Base-by-base conservation (phyloP, 768 basidiomycete genomes). In the Pleurotus tuber-regium region DNA sequence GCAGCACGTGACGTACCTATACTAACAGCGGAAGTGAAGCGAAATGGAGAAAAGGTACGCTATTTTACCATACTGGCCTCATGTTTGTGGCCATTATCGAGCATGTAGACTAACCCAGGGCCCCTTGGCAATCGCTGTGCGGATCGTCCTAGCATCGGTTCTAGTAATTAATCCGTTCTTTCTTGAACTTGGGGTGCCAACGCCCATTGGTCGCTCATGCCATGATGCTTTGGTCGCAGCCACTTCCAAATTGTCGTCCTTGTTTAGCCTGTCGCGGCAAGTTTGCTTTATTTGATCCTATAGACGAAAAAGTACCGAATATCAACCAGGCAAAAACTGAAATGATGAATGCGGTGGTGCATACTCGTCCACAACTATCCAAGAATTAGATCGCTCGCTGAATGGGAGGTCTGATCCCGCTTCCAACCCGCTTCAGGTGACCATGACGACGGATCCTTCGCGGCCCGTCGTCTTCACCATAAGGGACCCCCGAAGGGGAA, bases 261-360 rank as follows among this genome's bases (percentile, higher is more conserved):
- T 21, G 61, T 72, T 11, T 67, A 72, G 38, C 63, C 63, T 10
- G 57, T 46, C 2, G 31, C 56, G 1, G 54, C 43, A 12, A 51
- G 61, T 30, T 53, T n/a, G n/a, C n/a, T n/a, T n/a, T 63, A 7
- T 61, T 75, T n/a, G 65, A 77, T 39, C 50, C 66, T 1, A 36
- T 52, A 4, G 64, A 74, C 42, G 49, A 53, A 4, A 42, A 29
- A 4, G 7, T 14, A 31, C 7, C 44, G 3, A 35, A 23, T 35
- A 11, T 12, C 21, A 10, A 12, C 4, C 47, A 76, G 70, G 70
- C 64, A 1, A 54, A 61, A 9, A 66, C 76, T 1, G 75, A 74
- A 55, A 74, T 81, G 57, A 76, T 81, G 76, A 75, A 82, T 33
- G 36, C 80, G 24, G 59, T 79, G 12, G 66, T 77, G 0, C 61